Conservation (phyloP, 2,329 filamentous ascomycete species). For the Colletotrichum somersetense region DNA sequence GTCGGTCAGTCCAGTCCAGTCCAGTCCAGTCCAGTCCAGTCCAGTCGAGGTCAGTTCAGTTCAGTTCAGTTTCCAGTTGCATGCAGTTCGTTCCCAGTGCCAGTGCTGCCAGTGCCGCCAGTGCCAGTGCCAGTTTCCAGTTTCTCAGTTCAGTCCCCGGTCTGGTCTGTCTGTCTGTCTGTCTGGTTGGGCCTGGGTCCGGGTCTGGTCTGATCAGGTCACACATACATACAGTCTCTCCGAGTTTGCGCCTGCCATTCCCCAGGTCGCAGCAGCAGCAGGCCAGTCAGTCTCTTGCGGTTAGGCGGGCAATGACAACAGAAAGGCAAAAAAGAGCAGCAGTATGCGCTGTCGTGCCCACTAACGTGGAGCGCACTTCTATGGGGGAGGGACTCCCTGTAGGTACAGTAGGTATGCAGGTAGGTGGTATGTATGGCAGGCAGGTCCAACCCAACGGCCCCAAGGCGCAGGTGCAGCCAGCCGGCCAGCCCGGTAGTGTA, state of each 20-base stretch:
- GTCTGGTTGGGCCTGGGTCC: constrained; percentile 6
- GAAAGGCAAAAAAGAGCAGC: neutral
- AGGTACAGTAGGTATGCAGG: neutral
- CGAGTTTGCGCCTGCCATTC: neutral
- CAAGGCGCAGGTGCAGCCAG: neutral
- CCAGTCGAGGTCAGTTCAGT: neutral
- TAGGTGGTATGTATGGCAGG: neutral
- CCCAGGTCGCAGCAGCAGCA: neutral
- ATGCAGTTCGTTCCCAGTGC: neutral
- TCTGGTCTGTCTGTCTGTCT: neutral
- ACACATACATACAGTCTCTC: neutral
- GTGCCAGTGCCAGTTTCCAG: constrained; percentile 11
- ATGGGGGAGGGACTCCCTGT: neutral
- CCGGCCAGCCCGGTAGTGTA: constrained; percentile 3
- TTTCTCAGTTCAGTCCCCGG: constrained; percentile 3
- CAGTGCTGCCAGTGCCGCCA: neutral
- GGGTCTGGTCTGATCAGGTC: neutral
- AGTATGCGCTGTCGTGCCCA: constrained; percentile 24
- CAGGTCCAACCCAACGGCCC: neutral
- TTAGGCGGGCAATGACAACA: neutral
- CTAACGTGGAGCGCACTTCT: constrained; percentile 1
- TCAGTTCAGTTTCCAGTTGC: constrained; percentile 15
- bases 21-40: too few species aligned
- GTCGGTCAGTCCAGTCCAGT: neutral
- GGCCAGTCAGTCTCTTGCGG: neutral